Base-by-base conservation (phyloP, 1,139 yeast species). In the Maudiozyma humilis region DNA sequence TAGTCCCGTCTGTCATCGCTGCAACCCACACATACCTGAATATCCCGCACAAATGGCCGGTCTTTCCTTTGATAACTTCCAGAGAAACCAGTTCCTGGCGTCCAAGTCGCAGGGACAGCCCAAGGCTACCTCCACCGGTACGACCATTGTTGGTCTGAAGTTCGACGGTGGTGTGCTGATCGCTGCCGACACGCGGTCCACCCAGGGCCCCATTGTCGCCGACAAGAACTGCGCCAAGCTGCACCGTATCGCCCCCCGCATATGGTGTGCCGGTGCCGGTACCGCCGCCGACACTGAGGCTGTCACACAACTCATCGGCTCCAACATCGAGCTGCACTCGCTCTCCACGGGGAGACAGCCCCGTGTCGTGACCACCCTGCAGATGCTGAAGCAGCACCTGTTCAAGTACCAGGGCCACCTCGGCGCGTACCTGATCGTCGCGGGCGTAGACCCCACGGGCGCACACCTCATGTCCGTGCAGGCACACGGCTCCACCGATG, bases 221-320 rank as follows among this genome's bases (percentile, higher is more conserved):
- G 97, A 91, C 69, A 89, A 91, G 71, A 91, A 91, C 70, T 89
- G 97, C 73, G 96, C 89, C 63, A 91, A 91, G 68, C 73, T 91
- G 52, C 98, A 91, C 68, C 72, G 95, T 57, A 76, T 91, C 56
- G 77, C 96, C 2, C 96, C 98, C 12, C 77, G 76, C 62, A 91
- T 91, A 60, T 91, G 98, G 98, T 91, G 97, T 78, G 96, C 96
- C 44, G 98, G 98, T 57, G 98, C 98, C 3, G 98, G 98, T 65
- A 91, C 98, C 16, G 98, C 98, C 38, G 98, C 98, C n/a, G 98
- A 91, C 64, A 91, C 96, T 10, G 97, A 91, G 64, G 96, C 97
- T 0, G 95, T 93, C 6, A 91, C 98, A 5, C 95, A 87, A 65
- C 73, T 91, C 62, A 88, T 88, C 56, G 79, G 89, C 27, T 86